Base-by-base conservation (phyloP, 192 early-diverging fungal genomes). In the Thamnidium elegans region DNA sequence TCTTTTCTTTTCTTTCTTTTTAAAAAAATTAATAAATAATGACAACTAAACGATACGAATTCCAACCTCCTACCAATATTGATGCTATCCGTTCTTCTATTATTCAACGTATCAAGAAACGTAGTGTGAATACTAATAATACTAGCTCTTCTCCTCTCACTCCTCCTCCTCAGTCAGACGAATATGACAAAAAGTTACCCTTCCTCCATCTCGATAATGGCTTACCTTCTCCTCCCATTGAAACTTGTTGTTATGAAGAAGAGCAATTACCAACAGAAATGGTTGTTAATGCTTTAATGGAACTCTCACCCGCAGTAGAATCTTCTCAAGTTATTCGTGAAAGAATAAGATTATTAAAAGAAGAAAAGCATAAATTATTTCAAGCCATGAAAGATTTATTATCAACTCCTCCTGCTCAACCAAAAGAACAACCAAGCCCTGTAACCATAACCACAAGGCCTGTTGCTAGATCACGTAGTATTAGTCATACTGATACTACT, bases 321-420 rank as follows among this genome's bases (percentile, higher is more conserved):
- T 32, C 45, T 34, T 46, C 62, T 30, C 26, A 13, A 6, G 50
- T 26, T 20, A 51, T 64, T 26, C 50, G 50, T 14, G 30, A 39
- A 14, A 50, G 42, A 15, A 50, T 64, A 14, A 51, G 52, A 34
- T 17, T 31, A 42, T 50, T 64, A 23, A 17, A 51, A 44, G 15
- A 64, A n/a, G 63, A 64, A 20, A 64, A 64, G 52, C 63, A 64
- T 43, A 32, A 17, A n/a, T 23, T 64, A 20, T 64, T 64, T 34
- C 63, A 64, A 42, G 63, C 42, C 10, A 64, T 64, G 63, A 64
- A 64, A 43, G 63, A 54, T 15, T 46, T 64, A 14, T 21, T 63
- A 45, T 59, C 58, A 9, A 39, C 32, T 6, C 42, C 55, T 15
- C 2, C 13, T 17, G 0, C 13, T 19, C 46, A 48, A 48, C 46